Evolutionary conservation across 371 early-diverging fungal species (phyloP).

Genomic region (Amoeboaphelidium occidentale): DNA sequence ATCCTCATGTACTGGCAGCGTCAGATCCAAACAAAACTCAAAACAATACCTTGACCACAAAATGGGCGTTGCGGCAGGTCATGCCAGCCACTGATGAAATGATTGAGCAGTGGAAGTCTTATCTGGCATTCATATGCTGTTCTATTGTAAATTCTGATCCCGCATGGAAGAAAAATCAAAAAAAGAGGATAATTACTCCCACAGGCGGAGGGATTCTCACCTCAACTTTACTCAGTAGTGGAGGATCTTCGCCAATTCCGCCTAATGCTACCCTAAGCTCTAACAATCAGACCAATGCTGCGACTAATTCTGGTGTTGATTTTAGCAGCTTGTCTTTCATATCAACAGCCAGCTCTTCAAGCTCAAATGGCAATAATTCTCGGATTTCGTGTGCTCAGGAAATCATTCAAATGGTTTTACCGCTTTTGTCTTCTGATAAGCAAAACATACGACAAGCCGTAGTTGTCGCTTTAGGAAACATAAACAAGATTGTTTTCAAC

Average conservation of each 20-base stretch:
- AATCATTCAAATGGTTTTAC: slow-evolving; percentile 28
- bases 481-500: slow-evolving; percentile 37
- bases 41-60: not conserved
- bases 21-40: not conserved
- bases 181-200: slow-evolving; percentile 5
- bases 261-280: too few species aligned
- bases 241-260: too few species aligned
- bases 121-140: slow-evolving; percentile 37
- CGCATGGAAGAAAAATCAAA: not conserved
- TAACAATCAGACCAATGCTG: too few species aligned
- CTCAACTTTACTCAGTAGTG: too few species aligned
- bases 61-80: not conserved
- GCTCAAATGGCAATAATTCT: too few species aligned
- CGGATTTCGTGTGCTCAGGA: slow-evolving; percentile 27
- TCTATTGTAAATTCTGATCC: slow-evolving; percentile 16
- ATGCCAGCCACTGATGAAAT: slow-evolving; percentile 24
- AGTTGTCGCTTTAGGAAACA: slow-evolving; percentile 37
- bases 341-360: too few species aligned
- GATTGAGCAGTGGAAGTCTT: slow-evolving; percentile 51
- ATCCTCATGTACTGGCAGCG: not conserved
- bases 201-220: too few species aligned
- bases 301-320: too few species aligned
- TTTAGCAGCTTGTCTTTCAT: too few species aligned
- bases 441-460: slow-evolving; percentile 38
- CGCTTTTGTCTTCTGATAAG: slow-evolving; percentile 42